A percentile compares a stretch with the other conserved stretches of the same genome.
Evolutionary conservation across 2,329 filamentous ascomycete genomes (phyloP).

Genomic region (Pseudogymnoascus sp.): DNA sequence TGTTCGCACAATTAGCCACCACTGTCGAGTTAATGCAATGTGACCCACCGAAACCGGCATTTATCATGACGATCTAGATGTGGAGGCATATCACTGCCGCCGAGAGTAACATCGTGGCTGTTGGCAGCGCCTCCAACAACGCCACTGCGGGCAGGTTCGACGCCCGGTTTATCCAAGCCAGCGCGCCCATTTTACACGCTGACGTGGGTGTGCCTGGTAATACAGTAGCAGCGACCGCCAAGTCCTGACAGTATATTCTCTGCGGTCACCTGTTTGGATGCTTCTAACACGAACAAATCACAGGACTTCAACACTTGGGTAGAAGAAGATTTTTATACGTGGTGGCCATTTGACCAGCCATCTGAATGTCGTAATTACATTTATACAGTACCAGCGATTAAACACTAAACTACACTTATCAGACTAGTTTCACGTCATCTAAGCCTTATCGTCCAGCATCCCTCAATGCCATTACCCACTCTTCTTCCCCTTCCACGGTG

Average conservation of each 20-base stretch:
- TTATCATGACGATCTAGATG: neutral
- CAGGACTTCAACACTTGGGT: neutral
- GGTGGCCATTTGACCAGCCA: neutral
- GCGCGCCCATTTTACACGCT: neutral
- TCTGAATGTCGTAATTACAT: constrained; percentile 1
- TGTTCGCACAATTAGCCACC: neutral
- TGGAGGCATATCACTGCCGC: neutral
- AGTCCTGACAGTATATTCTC: neutral
- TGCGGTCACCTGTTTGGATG: neutral
- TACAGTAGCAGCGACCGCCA: neutral
- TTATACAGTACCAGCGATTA: constrained; percentile 8
- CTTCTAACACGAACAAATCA: neutral
- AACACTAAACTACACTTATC: constrained; percentile 6
- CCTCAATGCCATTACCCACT: constrained; percentile 1
- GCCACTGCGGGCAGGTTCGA: neutral
- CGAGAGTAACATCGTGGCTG: constrained; percentile 3
- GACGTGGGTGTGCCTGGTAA: neutral
- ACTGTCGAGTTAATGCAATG: neutral
- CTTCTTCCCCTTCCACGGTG: neutral
- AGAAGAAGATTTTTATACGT: neutral
- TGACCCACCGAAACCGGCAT: neutral
- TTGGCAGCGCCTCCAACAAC: neutral
- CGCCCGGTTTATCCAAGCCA: neutral
- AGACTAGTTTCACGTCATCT: neutral
- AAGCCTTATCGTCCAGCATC: constrained; percentile 3